phyloP scores from a whole-genome alignment of 1,139 yeast species.

The Nakaseomyces delphensis region DNA sequence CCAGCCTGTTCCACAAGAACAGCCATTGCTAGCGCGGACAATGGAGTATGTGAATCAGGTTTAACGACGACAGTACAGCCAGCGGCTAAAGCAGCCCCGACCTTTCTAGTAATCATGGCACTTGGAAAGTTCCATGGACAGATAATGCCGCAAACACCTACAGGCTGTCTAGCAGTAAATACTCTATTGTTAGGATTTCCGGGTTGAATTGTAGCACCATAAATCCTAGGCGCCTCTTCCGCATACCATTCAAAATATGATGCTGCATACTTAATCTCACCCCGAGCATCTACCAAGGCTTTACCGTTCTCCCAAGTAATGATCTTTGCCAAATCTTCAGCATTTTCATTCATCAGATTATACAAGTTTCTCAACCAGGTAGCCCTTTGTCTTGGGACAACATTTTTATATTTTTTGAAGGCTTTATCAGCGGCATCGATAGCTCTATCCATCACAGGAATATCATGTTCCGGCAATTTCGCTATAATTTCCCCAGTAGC shows the following conservation, averaged over 20 bases:
- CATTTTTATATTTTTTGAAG: slow-evolving; percentile 48
- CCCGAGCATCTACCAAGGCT: slow-evolving; percentile 63
- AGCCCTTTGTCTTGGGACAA: slow-evolving; percentile 60
- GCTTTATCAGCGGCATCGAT: slow-evolving; percentile 54
- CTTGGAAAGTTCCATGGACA: slow-evolving; percentile 97
- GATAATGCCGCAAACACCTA: slow-evolving; percentile 84
- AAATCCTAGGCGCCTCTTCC: slow-evolving; percentile 72
- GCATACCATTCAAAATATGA: slow-evolving; percentile 81
- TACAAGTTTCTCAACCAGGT: slow-evolving; percentile 55
- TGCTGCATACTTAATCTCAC: slow-evolving; percentile 72
- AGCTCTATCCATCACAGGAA: slow-evolving; percentile 47
- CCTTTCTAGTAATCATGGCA: slow-evolving; percentile 88
- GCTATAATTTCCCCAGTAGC: slow-evolving; percentile 56
- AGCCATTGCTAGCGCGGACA: slow-evolving; percentile 75
- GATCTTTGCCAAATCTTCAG: slow-evolving; percentile 65
- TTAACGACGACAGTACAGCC: slow-evolving; percentile 88
- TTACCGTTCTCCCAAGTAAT: slow-evolving; percentile 81
- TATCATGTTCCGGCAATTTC: slow-evolving; percentile 45
- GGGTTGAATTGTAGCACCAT: slow-evolving; percentile 68
- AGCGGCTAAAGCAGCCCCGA: slow-evolving; percentile 87
- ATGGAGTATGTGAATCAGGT: slow-evolving; percentile 87
- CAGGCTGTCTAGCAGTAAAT: slow-evolving; percentile 63
- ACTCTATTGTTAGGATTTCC: slow-evolving; percentile 49
- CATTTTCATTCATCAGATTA: slow-evolving; percentile 53
- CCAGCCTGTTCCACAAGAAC: slow-evolving; percentile 70